phyloP scores from a whole-genome alignment of 441 rosid species.

The Euphorbia corollata region DNA sequence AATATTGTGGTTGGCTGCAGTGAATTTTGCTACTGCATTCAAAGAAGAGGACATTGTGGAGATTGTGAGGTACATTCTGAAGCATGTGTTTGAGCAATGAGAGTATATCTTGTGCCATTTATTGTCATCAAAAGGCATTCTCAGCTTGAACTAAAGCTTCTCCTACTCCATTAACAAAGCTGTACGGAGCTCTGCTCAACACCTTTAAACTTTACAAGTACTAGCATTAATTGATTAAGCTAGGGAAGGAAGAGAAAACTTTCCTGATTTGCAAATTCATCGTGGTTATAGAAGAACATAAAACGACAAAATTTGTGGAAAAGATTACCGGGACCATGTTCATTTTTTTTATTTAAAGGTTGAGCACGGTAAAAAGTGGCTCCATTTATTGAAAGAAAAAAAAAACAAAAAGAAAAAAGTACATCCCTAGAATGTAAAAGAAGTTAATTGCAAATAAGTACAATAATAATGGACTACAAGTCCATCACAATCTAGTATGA shows the following conservation, averaged over 20 bases:
- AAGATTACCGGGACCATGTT: slow-evolving; percentile 9
- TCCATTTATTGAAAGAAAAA: no score
- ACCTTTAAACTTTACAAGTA: not conserved
- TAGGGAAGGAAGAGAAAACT: not conserved
- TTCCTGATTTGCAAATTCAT: not conserved
- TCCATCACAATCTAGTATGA: no score
- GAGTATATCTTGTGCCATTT: not conserved
- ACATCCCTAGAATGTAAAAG: no score
- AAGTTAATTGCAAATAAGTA: no score
- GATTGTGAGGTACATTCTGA: slow-evolving; percentile 44
- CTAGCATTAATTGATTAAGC: not conserved
- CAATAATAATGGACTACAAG: no score
- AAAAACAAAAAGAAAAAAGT: no score
- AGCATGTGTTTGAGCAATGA: slow-evolving; percentile 38
- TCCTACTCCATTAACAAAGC: not conserved
- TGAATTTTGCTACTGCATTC: slow-evolving; percentile 46
- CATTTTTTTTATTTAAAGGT: no score
- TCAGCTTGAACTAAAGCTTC: slow-evolving; percentile 8
- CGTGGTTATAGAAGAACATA: not conserved
- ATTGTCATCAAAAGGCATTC: slow-evolving; percentile 8
- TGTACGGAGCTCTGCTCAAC: not conserved
- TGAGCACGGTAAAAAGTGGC: no score
- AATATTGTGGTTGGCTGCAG: slow-evolving; percentile 28
- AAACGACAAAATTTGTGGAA: slow-evolving; percentile 13
- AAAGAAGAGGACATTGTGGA: slow-evolving; percentile 44